These are phyloP conservation scores for Plasmodium falciparum DNA, from an alignment of 169 alveolate species.

Conservation along the genomic window DNA sequence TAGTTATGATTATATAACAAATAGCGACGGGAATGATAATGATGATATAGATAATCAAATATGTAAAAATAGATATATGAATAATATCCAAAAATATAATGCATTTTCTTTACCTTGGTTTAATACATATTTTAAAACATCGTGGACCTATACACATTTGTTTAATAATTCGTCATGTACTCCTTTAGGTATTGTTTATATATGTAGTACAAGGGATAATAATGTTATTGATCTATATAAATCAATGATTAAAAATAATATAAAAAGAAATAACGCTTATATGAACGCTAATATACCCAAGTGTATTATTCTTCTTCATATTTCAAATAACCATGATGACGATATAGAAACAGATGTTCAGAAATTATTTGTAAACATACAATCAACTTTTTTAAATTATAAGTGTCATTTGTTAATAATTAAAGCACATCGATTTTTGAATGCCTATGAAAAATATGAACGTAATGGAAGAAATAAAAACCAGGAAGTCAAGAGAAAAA, in stretches of 20 bases:
- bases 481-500: neutral
- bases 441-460: neutral
- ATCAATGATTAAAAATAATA: conserved; percentile 27
- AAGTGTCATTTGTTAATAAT: conserved; percentile 57
- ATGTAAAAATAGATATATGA: conserved; percentile 7
- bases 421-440: conserved; percentile 50
- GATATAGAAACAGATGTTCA: conserved; percentile 71
- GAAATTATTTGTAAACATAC: conserved; percentile 51
- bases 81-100: conserved; percentile 38
- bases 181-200: conserved; percentile 41
- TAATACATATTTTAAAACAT: conserved; percentile 40
- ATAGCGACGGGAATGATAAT: neutral
- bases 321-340: conserved; percentile 43
- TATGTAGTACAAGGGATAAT: conserved; percentile 46
- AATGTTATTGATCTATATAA: conserved; percentile 41
- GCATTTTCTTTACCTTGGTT: conserved; percentile 71
- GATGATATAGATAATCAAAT: neutral
- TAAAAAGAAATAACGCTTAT: conserved; percentile 8
- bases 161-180: conserved; percentile 26
- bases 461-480: neutral
- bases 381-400: conserved; percentile 42
- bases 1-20: too few species aligned
- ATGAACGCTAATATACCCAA: conserved; percentile 28
- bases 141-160: conserved; percentile 51
- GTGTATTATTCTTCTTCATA: conserved; percentile 46